Conservation (phyloP, 208 protist species). For the Leishmania amazonensis region DNA sequence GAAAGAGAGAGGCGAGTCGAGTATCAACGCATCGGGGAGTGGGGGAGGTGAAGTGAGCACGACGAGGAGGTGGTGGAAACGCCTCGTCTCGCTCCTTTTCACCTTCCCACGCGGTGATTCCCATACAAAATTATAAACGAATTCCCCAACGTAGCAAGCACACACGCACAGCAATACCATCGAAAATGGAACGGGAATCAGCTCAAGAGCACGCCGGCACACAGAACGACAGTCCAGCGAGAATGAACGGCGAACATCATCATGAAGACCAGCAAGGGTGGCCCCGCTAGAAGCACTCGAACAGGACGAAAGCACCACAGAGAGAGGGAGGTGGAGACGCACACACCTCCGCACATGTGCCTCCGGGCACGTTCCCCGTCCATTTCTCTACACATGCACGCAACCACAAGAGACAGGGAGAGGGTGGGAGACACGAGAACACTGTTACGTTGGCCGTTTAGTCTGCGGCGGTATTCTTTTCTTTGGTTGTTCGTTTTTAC, state of each 20-base stretch:
- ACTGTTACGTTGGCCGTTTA: too few species aligned
- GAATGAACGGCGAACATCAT: neutral
- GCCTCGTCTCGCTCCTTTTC: neutral
- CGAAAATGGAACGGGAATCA: neutral
- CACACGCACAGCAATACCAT: neutral
- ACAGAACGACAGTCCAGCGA: neutral
- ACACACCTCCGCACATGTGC: neutral
- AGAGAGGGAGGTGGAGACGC: neutral
- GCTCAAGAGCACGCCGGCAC: neutral
- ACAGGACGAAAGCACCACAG: neutral
- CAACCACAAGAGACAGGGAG: neutral
- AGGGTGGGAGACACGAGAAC: too few species aligned
- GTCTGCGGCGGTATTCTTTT: neutral
- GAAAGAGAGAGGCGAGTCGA: neutral
- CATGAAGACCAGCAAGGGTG: neutral
- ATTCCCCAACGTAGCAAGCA: neutral
- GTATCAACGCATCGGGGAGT: neutral
- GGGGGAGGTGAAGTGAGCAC: too few species aligned
- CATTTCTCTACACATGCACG: neutral
- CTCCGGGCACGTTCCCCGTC: neutral
- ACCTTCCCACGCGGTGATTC: neutral
- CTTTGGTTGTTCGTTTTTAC: neutral
- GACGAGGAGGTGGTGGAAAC: neutral
- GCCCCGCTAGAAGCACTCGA: neutral
- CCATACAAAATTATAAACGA: neutral